phyloP scores from a whole-genome alignment of 2,329 filamentous ascomycete genomes.

The Colletotrichum lentis region DNA sequence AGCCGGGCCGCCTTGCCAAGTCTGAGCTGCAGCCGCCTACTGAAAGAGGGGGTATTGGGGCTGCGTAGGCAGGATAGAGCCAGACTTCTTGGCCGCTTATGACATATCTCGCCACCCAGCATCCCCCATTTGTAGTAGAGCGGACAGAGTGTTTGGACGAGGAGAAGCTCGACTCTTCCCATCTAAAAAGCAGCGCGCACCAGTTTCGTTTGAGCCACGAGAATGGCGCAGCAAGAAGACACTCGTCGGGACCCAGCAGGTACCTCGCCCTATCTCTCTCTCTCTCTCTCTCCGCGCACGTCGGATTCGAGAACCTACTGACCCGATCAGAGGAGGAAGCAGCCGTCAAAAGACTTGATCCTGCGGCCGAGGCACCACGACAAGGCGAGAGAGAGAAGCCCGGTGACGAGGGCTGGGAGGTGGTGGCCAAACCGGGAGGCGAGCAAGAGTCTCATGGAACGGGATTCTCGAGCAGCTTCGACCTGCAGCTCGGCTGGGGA shows the following conservation, averaged over 20 bases:
- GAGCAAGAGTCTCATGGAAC: not conserved
- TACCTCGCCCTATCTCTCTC: not conserved
- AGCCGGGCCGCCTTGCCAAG: not conserved
- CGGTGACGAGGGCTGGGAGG: not conserved
- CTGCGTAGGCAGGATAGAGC: not conserved
- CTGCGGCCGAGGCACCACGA: not conserved
- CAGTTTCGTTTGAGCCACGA: not conserved
- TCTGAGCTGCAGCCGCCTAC: not conserved
- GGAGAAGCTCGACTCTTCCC: not conserved
- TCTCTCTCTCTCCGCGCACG: no score
- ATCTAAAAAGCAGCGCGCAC: not conserved
- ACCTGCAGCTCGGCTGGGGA: conserved; percentile 15
- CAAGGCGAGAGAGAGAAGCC: not conserved
- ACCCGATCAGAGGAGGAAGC: not conserved
- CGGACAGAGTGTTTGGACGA: no score
- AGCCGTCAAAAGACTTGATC: not conserved
- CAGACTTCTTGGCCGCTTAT: no score
- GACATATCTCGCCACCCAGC: not conserved
- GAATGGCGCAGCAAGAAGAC: not conserved
- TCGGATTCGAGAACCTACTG: not conserved
- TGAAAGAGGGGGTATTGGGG: not conserved
- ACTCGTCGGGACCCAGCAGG: not conserved
- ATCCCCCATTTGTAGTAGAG: not conserved
- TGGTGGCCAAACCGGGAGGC: not conserved
- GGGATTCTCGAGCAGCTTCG: not conserved